A percentile compares a stretch with the other conserved stretches of the same genome.
Evolutionary conservation across 2,329 filamentous ascomycete species (phyloP).

Genomic region (Fusarium falciforme): DNA sequence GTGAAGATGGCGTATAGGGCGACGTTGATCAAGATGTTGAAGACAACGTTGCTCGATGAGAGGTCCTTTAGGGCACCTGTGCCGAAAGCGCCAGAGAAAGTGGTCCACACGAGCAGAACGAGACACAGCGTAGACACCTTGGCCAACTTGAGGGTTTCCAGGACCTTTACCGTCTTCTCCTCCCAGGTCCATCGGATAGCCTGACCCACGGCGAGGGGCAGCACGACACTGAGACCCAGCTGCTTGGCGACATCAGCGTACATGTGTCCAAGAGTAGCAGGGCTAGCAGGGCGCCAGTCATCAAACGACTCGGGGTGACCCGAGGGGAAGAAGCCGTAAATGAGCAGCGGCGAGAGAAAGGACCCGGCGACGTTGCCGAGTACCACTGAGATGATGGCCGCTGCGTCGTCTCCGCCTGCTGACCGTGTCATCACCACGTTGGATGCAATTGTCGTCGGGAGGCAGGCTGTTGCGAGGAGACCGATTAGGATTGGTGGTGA

Average conservation of each 20-base stretch:
- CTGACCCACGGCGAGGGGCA: constrained; percentile 74
- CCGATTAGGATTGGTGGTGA: constrained; percentile 74
- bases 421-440: constrained; percentile 80
- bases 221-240: constrained; percentile 73
- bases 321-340: constrained; percentile 69
- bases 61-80: constrained; percentile 70
- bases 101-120: constrained; percentile 67
- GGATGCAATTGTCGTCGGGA: constrained; percentile 78
- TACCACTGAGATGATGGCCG: constrained; percentile 75
- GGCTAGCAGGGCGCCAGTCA: constrained; percentile 64
- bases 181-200: constrained; percentile 62
- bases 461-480: constrained; percentile 73
- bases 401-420: constrained; percentile 74
- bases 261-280: constrained; percentile 67
- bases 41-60: constrained; percentile 70
- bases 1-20: constrained; percentile 72
- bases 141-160: constrained; percentile 65
- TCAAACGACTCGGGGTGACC: constrained; percentile 61
- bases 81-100: constrained; percentile 74
- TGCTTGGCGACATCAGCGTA: constrained; percentile 76
- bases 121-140: constrained; percentile 62
- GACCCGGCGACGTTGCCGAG: constrained; percentile 77
- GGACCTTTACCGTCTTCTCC: constrained; percentile 62
- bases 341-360: constrained; percentile 73
- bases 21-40: constrained; percentile 76